Conservation (phyloP, 306 rosid genomes). For the Sindora glabra region DNA sequence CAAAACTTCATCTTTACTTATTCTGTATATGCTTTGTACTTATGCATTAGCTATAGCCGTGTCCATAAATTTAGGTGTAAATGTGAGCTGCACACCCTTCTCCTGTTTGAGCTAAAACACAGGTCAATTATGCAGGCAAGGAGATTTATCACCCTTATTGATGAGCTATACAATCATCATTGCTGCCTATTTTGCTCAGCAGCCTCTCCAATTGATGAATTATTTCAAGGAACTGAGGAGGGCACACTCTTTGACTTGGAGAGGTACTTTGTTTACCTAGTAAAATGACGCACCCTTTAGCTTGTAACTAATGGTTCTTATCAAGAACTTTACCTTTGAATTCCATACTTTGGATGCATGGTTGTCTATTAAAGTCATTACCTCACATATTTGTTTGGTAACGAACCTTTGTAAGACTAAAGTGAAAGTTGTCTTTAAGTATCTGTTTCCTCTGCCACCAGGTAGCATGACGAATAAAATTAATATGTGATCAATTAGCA, state of each 20-base stretch:
- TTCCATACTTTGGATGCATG: background rate
- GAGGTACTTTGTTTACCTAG: constrained; percentile 42
- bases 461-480: too few relatives aligned
- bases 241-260: constrained; percentile 92
- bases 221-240: constrained; percentile 94
- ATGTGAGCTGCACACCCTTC: background rate
- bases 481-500: background rate
- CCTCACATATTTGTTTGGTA: background rate
- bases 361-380: background rate
- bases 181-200: constrained; percentile 73
- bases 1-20: background rate
- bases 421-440: background rate
- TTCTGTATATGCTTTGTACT: background rate
- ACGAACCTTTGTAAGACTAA: background rate
- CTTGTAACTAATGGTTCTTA: background rate
- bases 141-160: constrained; percentile 83
- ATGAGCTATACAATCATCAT: constrained; percentile 90
- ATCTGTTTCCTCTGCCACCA: too few relatives aligned
- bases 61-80: background rate
- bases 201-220: constrained; percentile 76
- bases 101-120: background rate
- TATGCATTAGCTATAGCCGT: background rate
- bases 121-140: constrained; percentile 54
- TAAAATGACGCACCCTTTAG: background rate
- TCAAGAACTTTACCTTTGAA: background rate